Conservation (phyloP, 208 protist species). For the Leishmania lainsoni region DNA sequence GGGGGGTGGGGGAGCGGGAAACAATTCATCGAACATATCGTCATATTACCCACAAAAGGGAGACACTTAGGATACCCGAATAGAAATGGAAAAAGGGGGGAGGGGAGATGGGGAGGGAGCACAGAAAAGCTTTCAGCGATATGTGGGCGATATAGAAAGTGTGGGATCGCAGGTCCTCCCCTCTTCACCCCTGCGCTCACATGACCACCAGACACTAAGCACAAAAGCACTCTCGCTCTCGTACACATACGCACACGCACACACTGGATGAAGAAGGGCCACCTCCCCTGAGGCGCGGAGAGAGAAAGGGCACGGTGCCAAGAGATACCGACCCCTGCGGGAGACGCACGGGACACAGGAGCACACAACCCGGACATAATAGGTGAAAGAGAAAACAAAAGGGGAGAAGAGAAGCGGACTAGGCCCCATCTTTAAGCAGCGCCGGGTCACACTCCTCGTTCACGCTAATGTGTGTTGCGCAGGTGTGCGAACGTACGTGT, state of each 20-base stretch:
- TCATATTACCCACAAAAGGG: no score
- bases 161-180: no score
- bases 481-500: background rate
- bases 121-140: no score
- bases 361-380: background rate
- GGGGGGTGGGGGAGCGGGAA: no score
- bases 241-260: background rate
- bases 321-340: background rate
- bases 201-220: no score
- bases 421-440: background rate
- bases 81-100: no score
- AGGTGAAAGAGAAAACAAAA: constrained; percentile 17
- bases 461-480: background rate
- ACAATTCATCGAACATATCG: no score
- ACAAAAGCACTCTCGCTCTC: no score
- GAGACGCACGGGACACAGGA: background rate
- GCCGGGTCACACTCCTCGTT: background rate
- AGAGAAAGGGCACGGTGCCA: background rate
- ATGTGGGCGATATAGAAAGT: no score
- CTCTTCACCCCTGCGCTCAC: no score
- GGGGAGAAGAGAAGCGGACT: constrained; percentile 8
- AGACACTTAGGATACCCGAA: no score
- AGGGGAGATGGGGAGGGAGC: no score
- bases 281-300: background rate
- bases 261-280: background rate